Conservation (phyloP, 2,329 filamentous ascomycete species). For the Ophiostoma montium region DNA sequence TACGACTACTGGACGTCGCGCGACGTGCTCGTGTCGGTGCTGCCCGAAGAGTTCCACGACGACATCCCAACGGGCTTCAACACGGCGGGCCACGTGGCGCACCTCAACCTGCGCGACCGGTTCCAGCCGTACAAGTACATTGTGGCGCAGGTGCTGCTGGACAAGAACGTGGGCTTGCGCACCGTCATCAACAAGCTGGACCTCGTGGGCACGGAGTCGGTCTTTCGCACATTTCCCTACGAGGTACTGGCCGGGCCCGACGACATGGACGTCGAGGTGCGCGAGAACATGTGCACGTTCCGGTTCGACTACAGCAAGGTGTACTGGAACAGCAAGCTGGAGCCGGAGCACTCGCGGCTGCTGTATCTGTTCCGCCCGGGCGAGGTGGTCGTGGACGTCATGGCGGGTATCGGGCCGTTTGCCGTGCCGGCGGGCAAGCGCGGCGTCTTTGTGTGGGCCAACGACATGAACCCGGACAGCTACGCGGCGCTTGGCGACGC, state of each 20-base stretch:
- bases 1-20: constrained; percentile 82
- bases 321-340: constrained; percentile 92
- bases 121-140: constrained; percentile 77
- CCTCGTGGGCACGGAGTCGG: constrained; percentile 69
- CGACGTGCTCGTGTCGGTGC: constrained; percentile 72
- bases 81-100: constrained; percentile 79
- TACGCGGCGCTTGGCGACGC: constrained; percentile 58
- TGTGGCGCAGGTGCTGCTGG: constrained; percentile 71
- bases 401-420: constrained; percentile 95
- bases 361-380: constrained; percentile 64
- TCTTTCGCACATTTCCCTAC: constrained; percentile 85
- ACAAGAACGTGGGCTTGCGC: constrained; percentile 70
- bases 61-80: constrained; percentile 81
- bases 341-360: constrained; percentile 75
- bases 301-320: constrained; percentile 90
- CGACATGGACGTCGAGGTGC: constrained; percentile 70
- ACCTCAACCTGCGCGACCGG: constrained; percentile 74
- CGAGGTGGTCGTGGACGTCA: constrained; percentile 87
- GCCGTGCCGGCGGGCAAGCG: constrained; percentile 83
- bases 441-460: constrained; percentile 86
- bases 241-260: constrained; percentile 74
- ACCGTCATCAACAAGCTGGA: constrained; percentile 96
- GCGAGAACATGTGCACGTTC: constrained; percentile 76
- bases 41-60: constrained; percentile 65
- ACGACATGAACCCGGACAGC: constrained; percentile 90